Base-by-base conservation (phyloP, 2,329 filamentous ascomycete species). In the Grosmannia penicillata region DNA sequence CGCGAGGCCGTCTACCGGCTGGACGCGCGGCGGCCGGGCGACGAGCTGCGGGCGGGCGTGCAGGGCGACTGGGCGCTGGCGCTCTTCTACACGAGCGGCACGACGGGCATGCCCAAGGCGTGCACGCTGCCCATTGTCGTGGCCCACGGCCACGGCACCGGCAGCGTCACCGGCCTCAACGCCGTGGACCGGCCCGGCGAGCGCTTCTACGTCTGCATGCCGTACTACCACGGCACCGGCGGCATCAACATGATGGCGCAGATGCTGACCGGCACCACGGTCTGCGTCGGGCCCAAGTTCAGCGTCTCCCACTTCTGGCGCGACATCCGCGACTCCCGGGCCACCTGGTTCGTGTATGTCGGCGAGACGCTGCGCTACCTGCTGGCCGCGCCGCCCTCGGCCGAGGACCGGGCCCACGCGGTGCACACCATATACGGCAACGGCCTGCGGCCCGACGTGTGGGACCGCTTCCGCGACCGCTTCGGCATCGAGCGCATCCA, bases 131-230 rank as follows among this genome's bases (percentile, higher is more conserved):
- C 71, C 15, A 65, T 68, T 8, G 55, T 60, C 3, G 62, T 58
- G 15, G 54, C 51, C 0, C 62, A 55, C 39, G 41, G 37, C 21
- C 43, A 43, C 22, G 55, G 38, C 2, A 48, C 26, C 6, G 45
- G 37, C 41, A 55, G 17, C 48, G 43, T 33, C 47, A 54, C 23
- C 37, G 51, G 45, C 39, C 53, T 31, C 45, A 56, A 48, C 39
- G 37, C 44, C 17, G 51, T 56, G 39, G 36, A 49, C 19, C 42
- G 50, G 40, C 43, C 60, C 44, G 45, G 52, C 34, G 75, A 83
- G 52, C 62, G 76, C 21, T 84, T 76, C 69, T 86, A 85, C 51
- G 70, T 75, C 51, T 82, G 78, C 55, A 86, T 86, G 80, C 81
- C 65, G 1, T 59, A 83, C 24, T 86, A 85, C 51, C 82, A 87